Evolutionary conservation across 768 basidiomycete species (phyloP), one percentile per base, ranked within the genome.

Genomic region (Pleurotus giganteus): DNA sequence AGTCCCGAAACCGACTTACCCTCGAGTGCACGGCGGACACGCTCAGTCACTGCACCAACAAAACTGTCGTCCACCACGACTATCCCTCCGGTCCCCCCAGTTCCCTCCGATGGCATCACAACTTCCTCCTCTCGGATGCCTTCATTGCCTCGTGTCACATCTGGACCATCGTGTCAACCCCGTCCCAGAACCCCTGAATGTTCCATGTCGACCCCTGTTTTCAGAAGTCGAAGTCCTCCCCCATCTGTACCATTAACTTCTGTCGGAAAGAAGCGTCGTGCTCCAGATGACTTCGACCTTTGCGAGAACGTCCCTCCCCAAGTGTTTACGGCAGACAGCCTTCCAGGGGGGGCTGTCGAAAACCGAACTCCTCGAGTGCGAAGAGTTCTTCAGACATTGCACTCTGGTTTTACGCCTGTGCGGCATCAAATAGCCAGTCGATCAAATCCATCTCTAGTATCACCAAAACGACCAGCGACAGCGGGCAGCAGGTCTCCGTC

Each of bases 201-300:
- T 54, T 57, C 60, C 45, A 59, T 66, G n/a, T 67, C 69, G 47
- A 66, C 69, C 8, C 69, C 75, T 27, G 77, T 80, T 32, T 82
- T 82, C 72, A 80, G 70, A 58, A 70, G 74, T n/a, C 73, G 74
- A 42, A 83, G 83, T 1, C 82, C 85, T 21, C 44, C 34, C n/a
- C 15, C 19, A n/a, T 64, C 69, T 27, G 63, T 62, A 34, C 59
- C 64, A 8, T 61, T 66, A 47, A 65, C 70, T 37, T 69, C 79
- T 11, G 78, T 81, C 31, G 84, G 87, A 27, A 85, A 83, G 72
- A 91, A 91, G 65, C 80, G 89, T 9, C 80, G 82, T 21, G 85
- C 83, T 24, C 89, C 90, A 1, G 89, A 91, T 53, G 89, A 91
- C 60, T 88, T 87, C 58, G 88, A 89, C 47, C 75, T 58, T 63